Base-by-base conservation (phyloP, 192 early-diverging fungal genomes). In the Chytriomyces hyalinus region DNA sequence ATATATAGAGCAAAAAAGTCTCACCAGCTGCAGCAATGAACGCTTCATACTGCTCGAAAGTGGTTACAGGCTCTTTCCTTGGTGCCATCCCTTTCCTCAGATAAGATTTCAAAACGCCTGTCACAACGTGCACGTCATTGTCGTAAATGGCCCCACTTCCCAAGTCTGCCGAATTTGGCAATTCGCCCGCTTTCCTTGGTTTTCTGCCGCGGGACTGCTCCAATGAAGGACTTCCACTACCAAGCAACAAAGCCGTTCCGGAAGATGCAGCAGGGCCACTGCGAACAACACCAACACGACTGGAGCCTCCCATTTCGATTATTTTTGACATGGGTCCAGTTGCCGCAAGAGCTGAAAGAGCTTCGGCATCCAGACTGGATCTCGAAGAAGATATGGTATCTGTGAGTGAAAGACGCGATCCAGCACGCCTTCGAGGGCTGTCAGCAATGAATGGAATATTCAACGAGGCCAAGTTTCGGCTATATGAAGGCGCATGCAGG, bases 101-200 rank as follows among this genome's bases (percentile, higher is more conserved):
- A 67, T 76, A 85, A 3, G 78, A 69, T 70, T 88, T 88, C 49
- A 88, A 82, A 17, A 87, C 85, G 0, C 81, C 81, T 4, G 87
- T 80, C 15, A 88, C 80, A 61, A 88, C 87, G 70, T 88, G 87
- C 9, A 88, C 78, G 65, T 88, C 87, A 67, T 88, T 86, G 61
- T 88, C 87, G 65, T 88, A 88, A 46, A 88, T 66, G 22, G 65
- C 78, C 4, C 71, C 76, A 66, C 73, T 75, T 22, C 73, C 65
- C n/a, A 51, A 62, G 6, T 28, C 60, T 45, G 77, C 71, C 1
- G 6, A 20, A 24, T 8, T 6, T 8, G 72, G 22, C 9, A 48
- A 48, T 15, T 64, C 71, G 15, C 48, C 28, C 24, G 28, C 73
- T n/a, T 64, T 61, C 15, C 49, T 11, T 11, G 44, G 24, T 53